Percentiles rank a stretch among this genome's conserved stretches.
These are phyloP conservation scores for Rhododendron ferrugineum DNA, from an alignment of 148 eudicot species.

Conservation along the genomic window DNA sequence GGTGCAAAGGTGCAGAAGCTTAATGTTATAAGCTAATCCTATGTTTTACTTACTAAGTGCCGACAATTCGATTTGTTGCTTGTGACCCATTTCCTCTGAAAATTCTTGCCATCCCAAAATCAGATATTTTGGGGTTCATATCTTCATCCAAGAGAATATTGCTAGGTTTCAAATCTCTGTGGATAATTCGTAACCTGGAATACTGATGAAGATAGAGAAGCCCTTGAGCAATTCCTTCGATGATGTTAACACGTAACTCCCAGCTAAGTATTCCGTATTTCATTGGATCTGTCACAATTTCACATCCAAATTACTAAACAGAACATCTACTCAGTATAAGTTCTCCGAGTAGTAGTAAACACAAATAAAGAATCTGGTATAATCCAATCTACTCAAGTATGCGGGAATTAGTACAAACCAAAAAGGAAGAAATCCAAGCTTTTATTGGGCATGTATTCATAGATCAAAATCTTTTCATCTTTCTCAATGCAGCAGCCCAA, in stretches of 20 bases:
- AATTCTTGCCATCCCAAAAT: conserved; percentile 20
- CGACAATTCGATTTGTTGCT: neutral
- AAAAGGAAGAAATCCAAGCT: conserved; percentile 10
- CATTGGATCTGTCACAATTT: neutral
- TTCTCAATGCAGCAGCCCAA: conserved; percentile 1
- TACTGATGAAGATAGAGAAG: conserved; percentile 28
- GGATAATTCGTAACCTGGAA: conserved; percentile 28
- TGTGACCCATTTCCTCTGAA: neutral
- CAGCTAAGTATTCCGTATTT: neutral
- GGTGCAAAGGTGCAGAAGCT: neutral
- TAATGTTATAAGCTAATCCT: neutral
- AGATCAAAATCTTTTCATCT: conserved; percentile 8
- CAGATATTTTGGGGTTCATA: conserved; percentile 23
- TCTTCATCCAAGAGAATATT: conserved; percentile 25
- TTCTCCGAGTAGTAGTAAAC: neutral
- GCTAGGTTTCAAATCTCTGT: conserved; percentile 32
- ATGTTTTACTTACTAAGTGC: conserved; percentile 17
- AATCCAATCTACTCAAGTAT: neutral
- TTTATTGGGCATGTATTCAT: conserved; percentile 9
- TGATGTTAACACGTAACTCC: neutral
- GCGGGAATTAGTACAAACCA: neutral
- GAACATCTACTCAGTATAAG: neutral
- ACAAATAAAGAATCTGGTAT: neutral
- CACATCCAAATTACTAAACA: neutral
- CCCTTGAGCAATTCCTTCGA: conserved; percentile 9